Evolutionary conservation across 805 yeast genomes (phyloP), one percentile per base, ranked within the genome.

Genomic region (Metschnikowia continentalis): DNA sequence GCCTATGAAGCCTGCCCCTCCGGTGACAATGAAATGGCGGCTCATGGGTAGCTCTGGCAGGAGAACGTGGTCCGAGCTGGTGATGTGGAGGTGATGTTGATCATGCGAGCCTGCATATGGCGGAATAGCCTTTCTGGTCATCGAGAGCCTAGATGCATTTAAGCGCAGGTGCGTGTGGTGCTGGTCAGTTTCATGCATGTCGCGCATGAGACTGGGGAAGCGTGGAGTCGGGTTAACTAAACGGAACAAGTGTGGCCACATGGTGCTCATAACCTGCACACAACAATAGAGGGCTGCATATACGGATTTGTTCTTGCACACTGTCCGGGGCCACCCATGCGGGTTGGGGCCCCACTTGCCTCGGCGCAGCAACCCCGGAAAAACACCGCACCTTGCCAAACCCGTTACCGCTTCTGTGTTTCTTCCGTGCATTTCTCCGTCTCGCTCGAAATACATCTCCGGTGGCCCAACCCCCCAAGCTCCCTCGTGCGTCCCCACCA

Each of bases 1-100:
- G 3, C 83, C 84, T 52, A 80, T 74, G 53, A 80, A 80, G 1
- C 85, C 85, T 5, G 80, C 80, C 1, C 83, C 84, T 6, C 84
- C 84, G 6, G 84, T 75, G 5, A 80, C 75, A 32, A 80, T 62
- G 10, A 78, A 55, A 35, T 49, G 55, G 19, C 22, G 46, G 8
- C 37, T 17, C 33, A 32, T 30, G 33, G 30, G 15, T 6, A 17
- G 35, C 22, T 30, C 23, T 30, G 26, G 10, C 6, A 15, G 15
- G 35, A 32, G 17, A 7, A 13, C 11, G 11, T 5, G 10, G 11
- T 0, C n/a, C 7, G 10, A 8, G 17, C 17, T 13, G 5, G 26
- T 8, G 14, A 23, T 3, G 13, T 14, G 8, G 22, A 26, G 43
- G 5, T 15, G 11, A 6, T 4, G 22, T 10, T 26, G 33, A 40